Base-by-base conservation (phyloP, 768 basidiomycete genomes). In the Tulasnella sp. region DNA sequence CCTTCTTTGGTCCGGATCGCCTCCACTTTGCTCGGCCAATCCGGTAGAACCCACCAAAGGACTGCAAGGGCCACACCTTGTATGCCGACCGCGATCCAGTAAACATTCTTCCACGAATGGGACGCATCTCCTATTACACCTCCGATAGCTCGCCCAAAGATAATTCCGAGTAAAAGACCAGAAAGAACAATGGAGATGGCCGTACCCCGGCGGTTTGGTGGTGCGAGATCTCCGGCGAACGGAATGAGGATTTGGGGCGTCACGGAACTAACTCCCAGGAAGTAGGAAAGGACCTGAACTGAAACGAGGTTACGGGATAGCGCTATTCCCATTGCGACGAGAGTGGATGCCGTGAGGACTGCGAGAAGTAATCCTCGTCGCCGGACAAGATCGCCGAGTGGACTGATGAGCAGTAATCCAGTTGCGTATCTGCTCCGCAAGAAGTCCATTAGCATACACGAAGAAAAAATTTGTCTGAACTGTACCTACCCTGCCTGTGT, bases 341-440 rank as follows among this genome's bases (percentile, higher is more conserved):
- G 76, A 0, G 85, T 84, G 0, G 88, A 86, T 29, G 85, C 62
- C 0, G 84, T 75, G 39, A 89, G 81, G 26, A 92, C 79, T 14
- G 83, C 72, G 32, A 95, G 82, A 35, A 90, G 83, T 0, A 96
- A 82, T 47, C 87, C 88, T 17, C 94, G 83, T 42, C 93, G 82
- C 22, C 90, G 89, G 39, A 93, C 84, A 22, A 95, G 84, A 78
- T 96, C 94, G 8, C 94, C 94, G 0, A 93, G 82, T 1, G 94
- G 94, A 0, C 90, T 86, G 69, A 95, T 86, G 47, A 94, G 79
- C 2, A 94, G 78, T 7, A 94, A 83, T 0, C 91, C 91, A 6
- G 81, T 81, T 1, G 89, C 90, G 78, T 92, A 94, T 62, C 90
- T 78, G 71, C 70, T 19, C 69, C 68, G 32, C 36, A 52, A 17